phyloP scores from a whole-genome alignment of 2,329 filamentous ascomycete species.

The Nemania serpens region DNA sequence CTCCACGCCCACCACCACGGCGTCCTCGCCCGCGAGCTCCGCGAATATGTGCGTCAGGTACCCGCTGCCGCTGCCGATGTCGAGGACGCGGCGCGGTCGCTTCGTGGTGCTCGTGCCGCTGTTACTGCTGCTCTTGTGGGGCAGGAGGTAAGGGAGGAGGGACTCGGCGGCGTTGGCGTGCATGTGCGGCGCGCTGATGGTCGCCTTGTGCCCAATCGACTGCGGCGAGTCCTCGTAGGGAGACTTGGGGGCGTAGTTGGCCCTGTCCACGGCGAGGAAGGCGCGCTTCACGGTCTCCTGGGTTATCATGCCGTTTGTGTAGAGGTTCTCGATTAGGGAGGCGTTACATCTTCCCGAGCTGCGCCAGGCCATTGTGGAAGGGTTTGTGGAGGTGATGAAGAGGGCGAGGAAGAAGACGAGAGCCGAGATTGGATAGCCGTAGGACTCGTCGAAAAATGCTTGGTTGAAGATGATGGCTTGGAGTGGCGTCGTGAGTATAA shows the following conservation, averaged over 20 bases:
- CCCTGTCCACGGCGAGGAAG: slow-evolving; percentile 84
- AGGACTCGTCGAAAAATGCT: not conserved
- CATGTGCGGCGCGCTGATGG: slow-evolving; percentile 66
- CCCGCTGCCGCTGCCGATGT: slow-evolving; percentile 76
- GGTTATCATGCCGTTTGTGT: slow-evolving; percentile 72
- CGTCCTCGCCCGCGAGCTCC: slow-evolving; percentile 65
- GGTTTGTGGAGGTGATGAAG: not conserved
- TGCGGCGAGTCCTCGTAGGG: slow-evolving; percentile 71
- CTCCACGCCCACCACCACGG: slow-evolving; percentile 71
- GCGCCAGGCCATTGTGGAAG: slow-evolving; percentile 80
- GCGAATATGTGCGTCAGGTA: slow-evolving; percentile 90
- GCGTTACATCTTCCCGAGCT: slow-evolving; percentile 76
- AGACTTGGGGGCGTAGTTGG: slow-evolving; percentile 72
- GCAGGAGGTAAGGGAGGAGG: slow-evolving; percentile 51
- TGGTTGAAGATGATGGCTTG: not conserved
- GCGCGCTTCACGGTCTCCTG: slow-evolving; percentile 74
- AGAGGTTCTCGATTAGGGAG: slow-evolving; percentile 79
- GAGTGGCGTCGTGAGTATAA: not conserved
- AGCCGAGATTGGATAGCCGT: not conserved
- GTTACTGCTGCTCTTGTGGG: not conserved
- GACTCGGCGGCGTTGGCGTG: slow-evolving; percentile 59
- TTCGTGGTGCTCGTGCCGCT: slow-evolving; percentile 2
- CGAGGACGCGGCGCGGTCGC: slow-evolving; percentile 61
- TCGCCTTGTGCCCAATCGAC: slow-evolving; percentile 58
- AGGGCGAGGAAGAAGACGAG: not conserved